These are phyloP conservation scores for Nannizziopsis barbatae DNA, from an alignment of 2,329 filamentous ascomycete species.

Conservation along the genomic window DNA sequence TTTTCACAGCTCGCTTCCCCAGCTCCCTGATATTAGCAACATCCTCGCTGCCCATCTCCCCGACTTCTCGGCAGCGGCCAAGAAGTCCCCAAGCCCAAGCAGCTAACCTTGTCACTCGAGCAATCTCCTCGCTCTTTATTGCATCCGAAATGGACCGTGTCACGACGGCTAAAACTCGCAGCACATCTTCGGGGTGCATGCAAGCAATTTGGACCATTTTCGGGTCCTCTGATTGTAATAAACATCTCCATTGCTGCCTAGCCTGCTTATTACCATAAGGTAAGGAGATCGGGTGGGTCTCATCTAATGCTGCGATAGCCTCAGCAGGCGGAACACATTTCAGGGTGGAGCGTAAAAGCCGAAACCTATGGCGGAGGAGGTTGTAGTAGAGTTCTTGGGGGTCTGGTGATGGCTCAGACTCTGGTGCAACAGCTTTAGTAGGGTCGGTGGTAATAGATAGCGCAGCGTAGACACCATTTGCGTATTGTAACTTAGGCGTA, in stretches of 20 bases:
- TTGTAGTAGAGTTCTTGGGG: conserved; percentile 58
- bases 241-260: conserved; percentile 45
- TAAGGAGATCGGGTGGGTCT: conserved; percentile 44
- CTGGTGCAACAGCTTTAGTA: conserved; percentile 33
- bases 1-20: conserved; percentile 59
- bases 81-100: conserved; percentile 79
- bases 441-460: conserved; percentile 34
- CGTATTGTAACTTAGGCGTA: conserved; percentile 49
- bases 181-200: conserved; percentile 50
- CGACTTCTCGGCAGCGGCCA: conserved; percentile 60
- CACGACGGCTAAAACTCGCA: conserved; percentile 55
- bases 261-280: conserved; percentile 44
- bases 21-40: conserved; percentile 67
- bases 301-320: conserved; percentile 44
- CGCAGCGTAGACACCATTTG: conserved; percentile 69
- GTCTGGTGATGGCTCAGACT: conserved; percentile 23
- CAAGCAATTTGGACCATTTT: conserved; percentile 41
- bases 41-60: conserved; percentile 63
- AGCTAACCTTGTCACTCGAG: conserved; percentile 56
- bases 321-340: conserved; percentile 44
- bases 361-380: conserved; percentile 55
- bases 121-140: conserved; percentile 49
- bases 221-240: conserved; percentile 35
- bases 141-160: conserved; percentile 49
- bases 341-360: conserved; percentile 51